A percentile compares a stretch with the other conserved stretches of the same genome.
Conservation (phyloP, 1,284 basidiomycete genomes). For the Malassezia pachydermatis region DNA sequence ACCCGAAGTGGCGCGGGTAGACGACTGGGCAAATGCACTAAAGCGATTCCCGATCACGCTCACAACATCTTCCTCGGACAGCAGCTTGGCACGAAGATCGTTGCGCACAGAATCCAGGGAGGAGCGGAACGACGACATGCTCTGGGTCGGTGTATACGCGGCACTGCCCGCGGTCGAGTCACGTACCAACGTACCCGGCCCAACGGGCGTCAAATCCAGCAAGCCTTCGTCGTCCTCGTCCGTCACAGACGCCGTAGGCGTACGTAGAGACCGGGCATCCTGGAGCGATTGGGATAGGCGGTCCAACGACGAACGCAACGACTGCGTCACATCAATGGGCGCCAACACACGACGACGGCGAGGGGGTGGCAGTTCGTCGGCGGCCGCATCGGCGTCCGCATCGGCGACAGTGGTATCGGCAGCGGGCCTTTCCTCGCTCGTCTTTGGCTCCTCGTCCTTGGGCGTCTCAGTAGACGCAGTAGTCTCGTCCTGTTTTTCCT, state of each 20-base stretch:
- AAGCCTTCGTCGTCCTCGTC: conserved; percentile 21
- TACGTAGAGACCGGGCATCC: neutral
- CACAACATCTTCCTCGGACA: conserved; percentile 4
- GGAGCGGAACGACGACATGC: conserved; percentile 1
- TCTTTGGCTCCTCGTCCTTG: conserved; percentile 25
- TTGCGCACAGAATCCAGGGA: conserved; percentile 10
- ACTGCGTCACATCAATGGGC: conserved; percentile 33
- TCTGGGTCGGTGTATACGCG: conserved; percentile 9
- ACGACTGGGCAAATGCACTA: neutral
- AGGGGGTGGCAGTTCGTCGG: neutral
- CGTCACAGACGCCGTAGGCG: conserved; percentile 14
- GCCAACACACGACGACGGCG: conserved; percentile 16
- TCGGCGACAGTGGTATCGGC: neutral
- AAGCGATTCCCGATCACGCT: conserved; percentile 6
- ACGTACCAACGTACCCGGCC: conserved; percentile 6
- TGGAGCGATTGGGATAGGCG: conserved; percentile 23
- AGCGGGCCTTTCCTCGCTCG: conserved; percentile 7
- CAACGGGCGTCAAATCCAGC: conserved; percentile 6
- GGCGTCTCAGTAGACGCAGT: too few species aligned
- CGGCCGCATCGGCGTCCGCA: neutral
- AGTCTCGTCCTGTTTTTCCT: conserved; percentile 18
- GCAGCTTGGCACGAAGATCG: conserved; percentile 6
- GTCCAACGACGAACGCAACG: conserved; percentile 29
- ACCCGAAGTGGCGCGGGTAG: neutral
- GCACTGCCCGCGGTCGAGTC: conserved; percentile 6